phyloP scores from a whole-genome alignment of 495 filamentous ascomycete genomes.

The Aspergillus homomorphus region DNA sequence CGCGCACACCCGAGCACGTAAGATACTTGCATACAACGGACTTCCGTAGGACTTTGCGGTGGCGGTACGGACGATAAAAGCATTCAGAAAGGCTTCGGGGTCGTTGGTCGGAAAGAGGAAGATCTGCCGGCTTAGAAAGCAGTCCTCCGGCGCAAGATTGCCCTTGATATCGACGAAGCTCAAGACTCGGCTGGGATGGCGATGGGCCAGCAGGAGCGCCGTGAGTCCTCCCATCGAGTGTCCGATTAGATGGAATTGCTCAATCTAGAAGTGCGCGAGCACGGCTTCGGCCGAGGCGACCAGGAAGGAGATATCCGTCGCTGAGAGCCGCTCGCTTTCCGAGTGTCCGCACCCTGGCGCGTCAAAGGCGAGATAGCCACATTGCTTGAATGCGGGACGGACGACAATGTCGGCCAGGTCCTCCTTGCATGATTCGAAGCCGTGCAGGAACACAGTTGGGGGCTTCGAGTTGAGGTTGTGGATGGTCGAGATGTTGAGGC shows the following conservation, averaged over 20 bases:
- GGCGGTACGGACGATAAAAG: constrained; percentile 23
- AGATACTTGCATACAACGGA: constrained; percentile 25
- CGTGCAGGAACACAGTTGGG: neutral
- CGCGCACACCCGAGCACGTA: constrained; percentile 20
- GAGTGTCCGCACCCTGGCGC: constrained; percentile 29
- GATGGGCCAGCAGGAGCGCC: constrained; percentile 22
- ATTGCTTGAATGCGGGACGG: neutral
- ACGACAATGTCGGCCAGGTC: neutral
- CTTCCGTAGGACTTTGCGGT: constrained; percentile 15
- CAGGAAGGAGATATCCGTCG: constrained; percentile 28
- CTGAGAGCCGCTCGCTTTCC: constrained; percentile 18
- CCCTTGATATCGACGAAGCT: constrained; percentile 35
- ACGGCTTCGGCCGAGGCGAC: constrained; percentile 24
- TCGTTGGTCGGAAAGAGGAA: constrained; percentile 22
- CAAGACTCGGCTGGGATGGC: constrained; percentile 16
- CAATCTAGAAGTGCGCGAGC: constrained; percentile 22
- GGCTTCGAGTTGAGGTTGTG: neutral
- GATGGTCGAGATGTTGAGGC: neutral
- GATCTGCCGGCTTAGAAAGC: constrained; percentile 30
- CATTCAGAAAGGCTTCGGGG: constrained; percentile 22
- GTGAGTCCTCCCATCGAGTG: constrained; percentile 33
- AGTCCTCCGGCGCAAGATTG: constrained; percentile 32
- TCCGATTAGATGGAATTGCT: constrained; percentile 25
- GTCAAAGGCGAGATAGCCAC: constrained; percentile 14
- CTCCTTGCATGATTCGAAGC: neutral